Conservation (phyloP, 1,139 yeast genomes). For the Candida anutae region DNA sequence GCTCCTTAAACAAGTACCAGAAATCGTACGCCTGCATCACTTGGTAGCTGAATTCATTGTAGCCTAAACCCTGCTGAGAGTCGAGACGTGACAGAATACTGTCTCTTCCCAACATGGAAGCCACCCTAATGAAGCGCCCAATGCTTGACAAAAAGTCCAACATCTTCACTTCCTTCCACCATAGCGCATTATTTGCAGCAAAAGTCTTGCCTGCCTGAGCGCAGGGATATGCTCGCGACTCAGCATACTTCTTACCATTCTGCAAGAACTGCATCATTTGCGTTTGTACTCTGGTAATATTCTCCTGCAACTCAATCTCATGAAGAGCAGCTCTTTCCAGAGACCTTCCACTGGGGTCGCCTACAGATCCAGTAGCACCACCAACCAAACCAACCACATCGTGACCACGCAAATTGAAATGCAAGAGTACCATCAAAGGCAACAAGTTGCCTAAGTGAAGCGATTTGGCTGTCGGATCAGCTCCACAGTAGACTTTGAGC, state of each 20-base stretch:
- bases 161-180: conserved; percentile 82
- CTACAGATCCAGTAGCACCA: conserved; percentile 97
- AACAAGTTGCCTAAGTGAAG: conserved; percentile 85
- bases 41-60: conserved; percentile 90
- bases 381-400: conserved; percentile 78
- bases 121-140: conserved; percentile 75
- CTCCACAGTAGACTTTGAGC: conserved; percentile 79
- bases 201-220: conserved; percentile 30
- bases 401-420: conserved; percentile 81
- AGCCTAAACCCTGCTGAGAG: conserved; percentile 75
- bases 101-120: conserved; percentile 85
- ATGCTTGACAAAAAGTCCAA: conserved; percentile 68
- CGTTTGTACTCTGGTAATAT: conserved; percentile 47
- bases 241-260: conserved; percentile 57
- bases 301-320: conserved; percentile 42
- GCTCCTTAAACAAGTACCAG: conserved; percentile 62
- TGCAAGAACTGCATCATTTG: conserved; percentile 59
- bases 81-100: conserved; percentile 70
- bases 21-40: conserved; percentile 91
- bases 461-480: conserved; percentile 91
- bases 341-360: conserved; percentile 91
- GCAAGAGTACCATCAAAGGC: conserved; percentile 79
- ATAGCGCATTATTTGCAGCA: conserved; percentile 57
- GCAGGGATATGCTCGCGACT: conserved; percentile 42
- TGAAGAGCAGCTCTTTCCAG: conserved; percentile 64